Percentiles rank a stretch among this genome's conserved stretches.
Conservation (phyloP, 495 filamentous ascomycete genomes). For the Parachaetomium inaequale region DNA sequence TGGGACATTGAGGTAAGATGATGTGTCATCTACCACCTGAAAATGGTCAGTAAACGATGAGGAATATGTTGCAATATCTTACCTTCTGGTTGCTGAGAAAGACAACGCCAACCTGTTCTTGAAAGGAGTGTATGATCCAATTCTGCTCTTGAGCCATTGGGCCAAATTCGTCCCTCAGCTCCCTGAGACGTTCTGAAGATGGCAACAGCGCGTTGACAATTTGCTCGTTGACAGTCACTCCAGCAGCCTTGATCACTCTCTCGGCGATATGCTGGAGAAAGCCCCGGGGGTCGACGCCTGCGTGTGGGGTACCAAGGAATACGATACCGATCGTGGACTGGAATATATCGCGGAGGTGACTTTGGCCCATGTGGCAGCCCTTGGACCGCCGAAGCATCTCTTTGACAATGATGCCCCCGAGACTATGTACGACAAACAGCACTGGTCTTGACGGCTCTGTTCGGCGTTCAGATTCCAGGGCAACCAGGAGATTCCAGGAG, state of each 20-base stretch:
- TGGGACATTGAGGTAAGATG: slow-evolving; percentile 31
- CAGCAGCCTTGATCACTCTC: slow-evolving; percentile 21
- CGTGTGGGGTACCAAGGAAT: slow-evolving; percentile 47
- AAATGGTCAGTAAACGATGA: neutral
- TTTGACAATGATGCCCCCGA: slow-evolving; percentile 53
- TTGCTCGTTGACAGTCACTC: slow-evolving; percentile 27
- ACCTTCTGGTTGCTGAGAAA: slow-evolving; percentile 27
- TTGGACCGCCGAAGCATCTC: slow-evolving; percentile 35
- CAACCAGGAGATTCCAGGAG: slow-evolving; percentile 35
- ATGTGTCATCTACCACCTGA: slow-evolving; percentile 38
- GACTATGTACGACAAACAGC: slow-evolving; percentile 50
- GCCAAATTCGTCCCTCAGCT: slow-evolving; percentile 34
- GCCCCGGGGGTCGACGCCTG: slow-evolving; percentile 32
- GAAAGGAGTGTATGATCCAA: slow-evolving; percentile 39
- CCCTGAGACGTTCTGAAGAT: slow-evolving; percentile 29
- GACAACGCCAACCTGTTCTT: slow-evolving; percentile 30
- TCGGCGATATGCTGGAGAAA: slow-evolving; percentile 17
- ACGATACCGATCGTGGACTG: slow-evolving; percentile 38
- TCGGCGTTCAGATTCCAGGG: slow-evolving; percentile 32
- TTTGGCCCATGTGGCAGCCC: slow-evolving; percentile 13
- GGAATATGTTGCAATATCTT: neutral
- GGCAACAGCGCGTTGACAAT: slow-evolving; percentile 32
- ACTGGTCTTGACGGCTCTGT: slow-evolving; percentile 31
- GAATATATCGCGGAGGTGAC: slow-evolving; percentile 28
- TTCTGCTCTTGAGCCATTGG: slow-evolving; percentile 24